Percentiles rank a stretch among this genome's conserved stretches.
These are phyloP conservation scores for Stagonosporopsis rhizophila DNA, from an alignment of 2,329 filamentous ascomycete genomes.

Conservation along the genomic window DNA sequence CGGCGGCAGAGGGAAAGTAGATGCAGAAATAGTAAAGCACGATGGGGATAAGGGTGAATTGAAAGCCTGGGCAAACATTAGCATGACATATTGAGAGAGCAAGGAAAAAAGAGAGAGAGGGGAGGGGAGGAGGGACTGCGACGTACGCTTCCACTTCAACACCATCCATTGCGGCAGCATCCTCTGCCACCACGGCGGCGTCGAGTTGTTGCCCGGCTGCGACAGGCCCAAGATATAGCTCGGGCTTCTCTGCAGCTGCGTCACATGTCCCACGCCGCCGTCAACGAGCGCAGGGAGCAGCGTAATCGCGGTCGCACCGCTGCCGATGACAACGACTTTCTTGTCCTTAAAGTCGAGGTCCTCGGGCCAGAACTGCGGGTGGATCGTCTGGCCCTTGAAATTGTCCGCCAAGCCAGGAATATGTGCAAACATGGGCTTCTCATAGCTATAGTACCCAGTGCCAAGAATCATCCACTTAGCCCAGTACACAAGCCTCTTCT, in stretches of 20 bases:
- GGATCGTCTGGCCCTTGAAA: conserved; percentile 69
- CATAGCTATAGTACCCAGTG: conserved; percentile 78
- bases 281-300: conserved; percentile 74
- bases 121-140: not conserved
- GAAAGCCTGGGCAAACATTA: conserved; percentile 44
- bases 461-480: conserved; percentile 64
- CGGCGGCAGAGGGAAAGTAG: conserved; percentile 60
- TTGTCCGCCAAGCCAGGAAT: conserved; percentile 70
- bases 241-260: conserved; percentile 82
- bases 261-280: conserved; percentile 68
- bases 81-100: not conserved
- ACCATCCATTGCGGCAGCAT: conserved; percentile 59
- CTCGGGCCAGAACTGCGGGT: conserved; percentile 80
- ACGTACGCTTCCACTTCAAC: conserved; percentile 54
- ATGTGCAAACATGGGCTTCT: conserved; percentile 63
- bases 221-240: conserved; percentile 64
- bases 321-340: conserved; percentile 75
- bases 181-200: conserved; percentile 45
- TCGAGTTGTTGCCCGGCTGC: conserved; percentile 47
- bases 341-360: conserved; percentile 71
- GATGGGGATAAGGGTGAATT: conserved; percentile 58
- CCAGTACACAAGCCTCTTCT: conserved; percentile 45
- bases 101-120: no score
- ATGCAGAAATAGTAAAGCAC: conserved; percentile 61
- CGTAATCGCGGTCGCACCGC: conserved; percentile 80